Evolutionary conservation across 495 filamentous ascomycete genomes (phyloP).

Genomic region (Opeltia flavorubescens): DNA sequence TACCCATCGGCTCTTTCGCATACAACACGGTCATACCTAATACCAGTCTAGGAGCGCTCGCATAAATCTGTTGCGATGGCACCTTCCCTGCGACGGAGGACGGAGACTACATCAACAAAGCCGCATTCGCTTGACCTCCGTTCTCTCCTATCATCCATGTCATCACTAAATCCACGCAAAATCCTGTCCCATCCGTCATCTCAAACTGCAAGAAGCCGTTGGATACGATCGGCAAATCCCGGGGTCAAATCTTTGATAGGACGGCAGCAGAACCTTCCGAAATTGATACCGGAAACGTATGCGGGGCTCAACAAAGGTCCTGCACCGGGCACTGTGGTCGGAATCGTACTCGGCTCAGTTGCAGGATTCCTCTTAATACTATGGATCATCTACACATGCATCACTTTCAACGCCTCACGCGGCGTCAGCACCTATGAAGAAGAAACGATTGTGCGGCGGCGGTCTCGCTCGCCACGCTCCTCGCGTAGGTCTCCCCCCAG

Average conservation of each 20-base stretch:
- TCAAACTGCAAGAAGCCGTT: not conserved
- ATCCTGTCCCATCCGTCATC: not conserved
- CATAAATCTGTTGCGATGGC: conserved; percentile 6
- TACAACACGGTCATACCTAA: too few relatives aligned
- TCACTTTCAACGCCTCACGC: conserved; percentile 35
- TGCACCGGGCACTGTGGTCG: conserved; percentile 57
- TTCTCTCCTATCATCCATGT: conserved; percentile 10
- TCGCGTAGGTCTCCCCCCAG: conserved; percentile 11
- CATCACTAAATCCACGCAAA: conserved; percentile 4
- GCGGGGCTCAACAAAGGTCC: conserved; percentile 43
- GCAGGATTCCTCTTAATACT: conserved; percentile 67
- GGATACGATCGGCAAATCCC: not conserved
- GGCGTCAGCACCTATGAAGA: conserved; percentile 21
- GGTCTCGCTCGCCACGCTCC: conserved; percentile 14
- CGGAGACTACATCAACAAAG: not conserved
- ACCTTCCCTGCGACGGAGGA: conserved; percentile 2
- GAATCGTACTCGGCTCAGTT: conserved; percentile 73
- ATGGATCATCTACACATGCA: conserved; percentile 56
- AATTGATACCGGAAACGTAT: conserved; percentile 54
- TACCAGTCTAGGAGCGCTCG: too few relatives aligned
- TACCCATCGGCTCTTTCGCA: not conserved
- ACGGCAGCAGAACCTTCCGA: conserved; percentile 10
- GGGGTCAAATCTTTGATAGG: conserved; percentile 13
- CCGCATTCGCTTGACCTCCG: conserved; percentile 9
- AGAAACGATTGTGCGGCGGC: conserved; percentile 16